Evolutionary conservation across 805 yeast species (phyloP), one percentile per base, ranked within the genome.

Genomic region (Pichia phayaonensis): DNA sequence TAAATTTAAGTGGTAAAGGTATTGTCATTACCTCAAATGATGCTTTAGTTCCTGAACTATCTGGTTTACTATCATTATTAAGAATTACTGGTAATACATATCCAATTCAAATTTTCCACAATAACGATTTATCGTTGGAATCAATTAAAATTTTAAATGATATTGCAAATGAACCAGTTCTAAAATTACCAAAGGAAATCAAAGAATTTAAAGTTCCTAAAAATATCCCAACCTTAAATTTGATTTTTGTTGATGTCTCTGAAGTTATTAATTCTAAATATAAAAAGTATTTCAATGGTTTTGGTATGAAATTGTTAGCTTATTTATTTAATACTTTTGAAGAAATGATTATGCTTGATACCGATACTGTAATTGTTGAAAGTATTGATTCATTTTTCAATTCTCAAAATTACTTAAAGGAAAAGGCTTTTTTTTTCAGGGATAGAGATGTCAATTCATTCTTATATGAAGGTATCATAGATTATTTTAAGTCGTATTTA

Each of bases 271-370:
- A 53, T 38, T 59, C 55, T 42, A 54, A 50, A 36, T 67, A 59
- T 50, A 57, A 55, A 48, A 46, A 50, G 5, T 61, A 54, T 49
- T 67, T 63, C 54, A 49, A 47, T 31, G 54, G 59, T 27, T 67
- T 63, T 58, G 64, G 69, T 31, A 67, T 62, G 64, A 83, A 82
- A 60, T 72, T 83, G 62, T 58, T 81, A 31, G 84, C 86, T 1
- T 69, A 76, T 24, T 54, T 79, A 38, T 82, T 83, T 62, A 81
- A 75, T 54, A 73, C 83, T 1, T 79, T 75, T 59, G 80, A 77
- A 56, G 83, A 79, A 49, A 72, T 71, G 64, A 69, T 80, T 39
- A 62, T 79, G 56, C 57, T 80, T 52, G 84, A 80, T 62, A 77
- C 83, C 4, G 83, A 79, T 59, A 64, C 76, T 0, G 70, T 74